Conservation (phyloP, 805 yeast genomes). For the Zygoascus tannicola region DNA sequence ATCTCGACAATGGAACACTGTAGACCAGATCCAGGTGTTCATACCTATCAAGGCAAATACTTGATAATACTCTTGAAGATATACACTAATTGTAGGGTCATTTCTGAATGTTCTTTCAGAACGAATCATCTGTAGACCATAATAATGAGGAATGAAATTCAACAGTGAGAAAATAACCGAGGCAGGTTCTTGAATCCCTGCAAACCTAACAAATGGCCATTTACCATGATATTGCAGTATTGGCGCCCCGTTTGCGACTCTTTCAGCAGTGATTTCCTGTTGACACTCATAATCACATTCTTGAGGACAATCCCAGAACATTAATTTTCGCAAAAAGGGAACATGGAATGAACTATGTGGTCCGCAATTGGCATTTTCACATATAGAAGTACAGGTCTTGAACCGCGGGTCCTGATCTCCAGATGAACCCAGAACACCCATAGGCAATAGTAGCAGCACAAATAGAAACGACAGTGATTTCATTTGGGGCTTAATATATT, state of each 20-base stretch:
- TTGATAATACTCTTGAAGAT: conserved; percentile 30
- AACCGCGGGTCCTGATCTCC: conserved; percentile 46
- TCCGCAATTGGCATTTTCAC: not conserved
- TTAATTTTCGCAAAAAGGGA: conserved; percentile 33
- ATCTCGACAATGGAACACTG: conserved; percentile 85
- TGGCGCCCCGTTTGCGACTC: conserved; percentile 41
- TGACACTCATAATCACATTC: conserved; percentile 95
- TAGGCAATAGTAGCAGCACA: not conserved
- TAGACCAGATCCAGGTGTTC: conserved; percentile 81
- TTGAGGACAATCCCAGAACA: conserved; percentile 66
- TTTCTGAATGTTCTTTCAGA: not conserved
- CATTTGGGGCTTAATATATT: too few relatives aligned
- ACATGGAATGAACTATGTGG: conserved; percentile 23
- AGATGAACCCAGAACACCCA: conserved; percentile 32
- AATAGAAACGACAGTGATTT: too few relatives aligned
- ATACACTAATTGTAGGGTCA: conserved; percentile 1
- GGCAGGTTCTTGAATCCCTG: conserved; percentile 79
- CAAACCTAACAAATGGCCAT: conserved; percentile 81
- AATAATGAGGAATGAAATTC: conserved; percentile 56
- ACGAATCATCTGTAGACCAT: conserved; percentile 33
- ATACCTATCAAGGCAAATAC: conserved; percentile 55
- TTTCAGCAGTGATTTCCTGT: conserved; percentile 51
- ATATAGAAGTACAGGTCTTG: conserved; percentile 31
- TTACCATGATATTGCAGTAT: conserved; percentile 89
- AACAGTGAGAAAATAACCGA: conserved; percentile 70